A percentile compares a stretch with the other conserved stretches of the same genome.
Conservation (phyloP, 768 basidiomycete genomes). For the Boletus vermiculosoides region DNA sequence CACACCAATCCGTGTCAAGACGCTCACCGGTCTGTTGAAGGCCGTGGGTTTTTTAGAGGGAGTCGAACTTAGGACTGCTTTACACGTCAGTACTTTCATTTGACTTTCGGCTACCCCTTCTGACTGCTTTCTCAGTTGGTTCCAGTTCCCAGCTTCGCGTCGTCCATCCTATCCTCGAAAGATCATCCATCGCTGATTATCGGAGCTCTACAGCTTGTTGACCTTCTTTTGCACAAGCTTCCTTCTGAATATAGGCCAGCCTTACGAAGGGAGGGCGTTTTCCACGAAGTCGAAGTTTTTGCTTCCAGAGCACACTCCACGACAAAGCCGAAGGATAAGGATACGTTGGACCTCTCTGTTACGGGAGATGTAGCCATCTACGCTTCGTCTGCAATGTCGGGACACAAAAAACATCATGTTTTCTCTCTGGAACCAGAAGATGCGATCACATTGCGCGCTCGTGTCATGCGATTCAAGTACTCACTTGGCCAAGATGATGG, state of each 20-base stretch:
- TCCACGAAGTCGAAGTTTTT: conserved; percentile 86
- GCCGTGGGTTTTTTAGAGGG: conserved; percentile 86
- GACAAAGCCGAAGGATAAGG: conserved; percentile 48
- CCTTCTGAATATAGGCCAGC: conserved; percentile 82
- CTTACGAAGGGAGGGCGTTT: conserved; percentile 93
- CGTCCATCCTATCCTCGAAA: conserved; percentile 88
- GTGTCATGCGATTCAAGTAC: conserved; percentile 84
- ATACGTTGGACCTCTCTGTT: conserved; percentile 33
- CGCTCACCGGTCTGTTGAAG: conserved; percentile 83
- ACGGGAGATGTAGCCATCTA: conserved; percentile 38
- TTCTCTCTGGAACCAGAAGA: conserved; percentile 81
- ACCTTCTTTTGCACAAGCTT: conserved; percentile 82
- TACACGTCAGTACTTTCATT: conserved; percentile 56
- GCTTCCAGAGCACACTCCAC: conserved; percentile 62
- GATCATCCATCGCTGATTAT: conserved; percentile 88
- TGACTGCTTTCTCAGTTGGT: conserved; percentile 59
- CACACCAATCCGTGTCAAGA: conserved; percentile 83
- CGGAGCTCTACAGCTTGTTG: conserved; percentile 89
- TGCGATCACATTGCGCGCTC: conserved; percentile 86
- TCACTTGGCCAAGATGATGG: conserved; percentile 55
- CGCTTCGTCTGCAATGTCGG: conserved; percentile 50
- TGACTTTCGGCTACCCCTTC: not conserved
- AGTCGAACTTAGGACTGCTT: conserved; percentile 69
- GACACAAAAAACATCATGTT: conserved; percentile 69
- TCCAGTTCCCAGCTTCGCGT: conserved; percentile 92